A percentile compares a stretch with the other conserved stretches of the same genome.
Conservation (phyloP, 2,329 filamentous ascomycete genomes). For the Colletotrichum sp. region DNA sequence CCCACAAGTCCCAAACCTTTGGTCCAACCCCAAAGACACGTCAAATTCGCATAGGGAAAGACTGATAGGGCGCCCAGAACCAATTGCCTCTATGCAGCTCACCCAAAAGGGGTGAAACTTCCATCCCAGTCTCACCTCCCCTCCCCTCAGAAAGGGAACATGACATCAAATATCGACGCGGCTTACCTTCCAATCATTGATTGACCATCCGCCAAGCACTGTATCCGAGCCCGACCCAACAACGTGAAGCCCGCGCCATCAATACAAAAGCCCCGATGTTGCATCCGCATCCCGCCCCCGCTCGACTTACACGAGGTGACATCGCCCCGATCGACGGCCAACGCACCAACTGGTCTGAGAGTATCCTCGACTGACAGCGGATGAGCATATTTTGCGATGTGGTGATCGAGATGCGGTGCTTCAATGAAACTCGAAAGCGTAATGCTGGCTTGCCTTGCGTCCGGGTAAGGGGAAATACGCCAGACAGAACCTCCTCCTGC, state of each 20-base stretch:
- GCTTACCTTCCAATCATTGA: not conserved
- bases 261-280: not conserved
- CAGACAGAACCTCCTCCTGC: not conserved
- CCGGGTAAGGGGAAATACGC: fast-evolving
- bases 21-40: not conserved
- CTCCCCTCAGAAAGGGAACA: not conserved
- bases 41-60: not conserved
- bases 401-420: not conserved
- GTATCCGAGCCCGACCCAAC: not conserved
- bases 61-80: not conserved
- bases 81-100: not conserved
- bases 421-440: fast-evolving
- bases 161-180: not conserved
- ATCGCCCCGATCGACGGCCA: not conserved
- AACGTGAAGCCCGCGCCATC: not conserved
- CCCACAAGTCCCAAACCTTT: not conserved
- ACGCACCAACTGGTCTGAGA: not conserved
- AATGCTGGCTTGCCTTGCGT: not conserved
- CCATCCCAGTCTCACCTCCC: not conserved
- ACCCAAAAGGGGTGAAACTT: fast-evolving
- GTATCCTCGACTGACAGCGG: not conserved
- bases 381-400: not conserved
- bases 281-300: not conserved
- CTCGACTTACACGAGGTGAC: not conserved
- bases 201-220: not conserved